A percentile compares a stretch with the other conserved stretches of the same genome.
Conservation (phyloP, 2,329 filamentous ascomycete genomes). For the Fusarium keratoplasticum region DNA sequence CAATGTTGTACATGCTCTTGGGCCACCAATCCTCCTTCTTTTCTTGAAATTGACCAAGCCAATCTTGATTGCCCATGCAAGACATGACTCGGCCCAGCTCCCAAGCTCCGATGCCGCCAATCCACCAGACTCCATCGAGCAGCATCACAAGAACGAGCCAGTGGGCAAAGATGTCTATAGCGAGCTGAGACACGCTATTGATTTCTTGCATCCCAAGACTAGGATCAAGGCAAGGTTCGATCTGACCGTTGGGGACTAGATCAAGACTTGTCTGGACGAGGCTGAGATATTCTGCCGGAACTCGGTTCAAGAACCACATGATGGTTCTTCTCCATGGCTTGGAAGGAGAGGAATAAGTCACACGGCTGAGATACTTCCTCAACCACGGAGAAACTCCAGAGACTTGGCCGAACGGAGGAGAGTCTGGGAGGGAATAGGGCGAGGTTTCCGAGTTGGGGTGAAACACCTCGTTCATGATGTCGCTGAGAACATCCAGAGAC, state of each 20-base stretch:
- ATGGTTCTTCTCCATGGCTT: constrained; percentile 51
- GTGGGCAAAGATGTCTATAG: constrained; percentile 53
- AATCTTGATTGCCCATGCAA: constrained; percentile 16
- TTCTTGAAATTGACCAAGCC: constrained; percentile 8
- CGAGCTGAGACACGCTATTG: constrained; percentile 38
- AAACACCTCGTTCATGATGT: constrained; percentile 27
- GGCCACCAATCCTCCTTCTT: constrained; percentile 49
- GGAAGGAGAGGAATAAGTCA: constrained; percentile 43
- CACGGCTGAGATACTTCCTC: constrained; percentile 29
- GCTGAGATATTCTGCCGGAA: constrained; percentile 47
- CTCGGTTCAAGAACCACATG: constrained; percentile 56
- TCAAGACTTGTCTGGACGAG: constrained; percentile 50
- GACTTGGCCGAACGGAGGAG: background rate
- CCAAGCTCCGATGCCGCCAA: constrained; percentile 50
- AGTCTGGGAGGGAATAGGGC: background rate
- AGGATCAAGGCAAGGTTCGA: background rate
- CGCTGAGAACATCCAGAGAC: constrained; percentile 10
- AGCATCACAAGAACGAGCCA: constrained; percentile 53
- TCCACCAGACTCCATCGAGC: constrained; percentile 56
- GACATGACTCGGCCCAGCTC: constrained; percentile 47
- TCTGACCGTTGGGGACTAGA: constrained; percentile 10
- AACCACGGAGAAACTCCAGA: constrained; percentile 32
- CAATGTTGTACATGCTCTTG: constrained; percentile 47
- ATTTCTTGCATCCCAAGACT: background rate
- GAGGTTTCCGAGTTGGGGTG: background rate